Evolutionary conservation across 257 asterid species (phyloP), one percentile per base, ranked within the genome.

Genomic region (Ehretia macrophylla): DNA sequence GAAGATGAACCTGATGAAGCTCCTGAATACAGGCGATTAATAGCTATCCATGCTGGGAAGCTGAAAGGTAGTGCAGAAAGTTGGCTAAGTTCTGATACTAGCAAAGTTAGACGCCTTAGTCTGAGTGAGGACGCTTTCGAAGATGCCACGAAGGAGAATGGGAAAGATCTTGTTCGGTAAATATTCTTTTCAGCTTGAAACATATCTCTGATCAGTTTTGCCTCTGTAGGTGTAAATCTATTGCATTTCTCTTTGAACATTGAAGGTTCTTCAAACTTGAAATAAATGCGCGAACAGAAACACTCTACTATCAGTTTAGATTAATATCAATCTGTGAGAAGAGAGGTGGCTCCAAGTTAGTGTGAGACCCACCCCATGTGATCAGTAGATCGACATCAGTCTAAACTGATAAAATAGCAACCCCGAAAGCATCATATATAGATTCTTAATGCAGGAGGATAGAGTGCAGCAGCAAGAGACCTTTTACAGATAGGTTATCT

Each of bases 81-180:
- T 42, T 68, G 65, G 27, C 58, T 56, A 19, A 57, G 21, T 35
- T 42, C 17, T 20, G 62, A 53, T 50, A 32, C 14, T 38, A 11
- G 52, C 51, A 72, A 72, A 60, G 69, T 51, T 57, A 64, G 65
- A 19, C 77, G 77, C 38, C 68, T 67, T 56, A 72, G 77, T 58
- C 32, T 72, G 68, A 61, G 68, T 35, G 77, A 72, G 58, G 66
- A 61, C 55, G 61, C 55, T 12, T 66, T 72, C 21, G 60, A 66
- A 55, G n/a, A 23, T 17, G 59, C 40, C n/a, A 52, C 47, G 0
- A 23, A 47, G 18, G 51, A 51, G 20, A 55, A 61, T 45, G 68
- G 69, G 32, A 49, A 6, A 1, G 56, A 66, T 54, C 56, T 72
- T 61, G 60, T 72, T 23, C 27, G 72, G 77, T 72, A 72, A 56